phyloP scores from a whole-genome alignment of 2,329 filamentous ascomycete species.

The Apiospora aurea region DNA sequence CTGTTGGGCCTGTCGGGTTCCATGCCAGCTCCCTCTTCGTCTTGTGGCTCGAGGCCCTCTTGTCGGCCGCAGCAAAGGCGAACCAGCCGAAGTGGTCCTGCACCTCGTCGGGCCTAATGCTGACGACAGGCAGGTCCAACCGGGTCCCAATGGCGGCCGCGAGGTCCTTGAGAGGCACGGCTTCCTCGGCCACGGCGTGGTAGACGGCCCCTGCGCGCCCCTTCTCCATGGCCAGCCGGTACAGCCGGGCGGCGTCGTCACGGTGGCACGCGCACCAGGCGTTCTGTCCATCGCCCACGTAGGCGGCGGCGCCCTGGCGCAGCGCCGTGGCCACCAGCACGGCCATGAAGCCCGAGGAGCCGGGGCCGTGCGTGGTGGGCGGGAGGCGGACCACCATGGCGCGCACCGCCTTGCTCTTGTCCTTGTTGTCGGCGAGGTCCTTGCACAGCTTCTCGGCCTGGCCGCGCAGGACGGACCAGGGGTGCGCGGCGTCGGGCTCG shows the following conservation, averaged over 20 bases:
- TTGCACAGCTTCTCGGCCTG: neutral
- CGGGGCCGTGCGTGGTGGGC: neutral
- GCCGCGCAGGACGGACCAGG: neutral
- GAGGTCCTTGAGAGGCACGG: neutral
- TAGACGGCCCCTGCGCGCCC: neutral
- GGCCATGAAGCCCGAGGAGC: constrained; percentile 4
- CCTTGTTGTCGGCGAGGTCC: neutral
- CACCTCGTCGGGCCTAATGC: neutral
- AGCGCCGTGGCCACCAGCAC: neutral
- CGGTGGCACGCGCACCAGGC: neutral
- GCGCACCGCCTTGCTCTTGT: neutral
- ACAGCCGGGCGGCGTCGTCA: constrained; percentile 9
- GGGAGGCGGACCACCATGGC: neutral
- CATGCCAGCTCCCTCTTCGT: neutral
- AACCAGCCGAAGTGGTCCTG: constrained; percentile 1
- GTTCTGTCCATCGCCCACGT: neutral
- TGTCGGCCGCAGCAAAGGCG: neutral
- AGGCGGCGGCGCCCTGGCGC: neutral
- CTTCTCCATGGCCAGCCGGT: constrained; percentile 1
- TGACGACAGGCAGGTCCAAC: neutral
- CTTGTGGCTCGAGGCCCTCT: neutral
- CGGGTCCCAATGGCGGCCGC: neutral
- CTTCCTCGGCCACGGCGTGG: constrained; percentile 2
- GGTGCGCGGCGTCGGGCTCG: neutral
- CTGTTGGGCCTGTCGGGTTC: neutral